Evolutionary conservation across 371 early-diverging fungal species (phyloP), one percentile per base, ranked within the genome.

Genomic region (Haplosporangium sp.): DNA sequence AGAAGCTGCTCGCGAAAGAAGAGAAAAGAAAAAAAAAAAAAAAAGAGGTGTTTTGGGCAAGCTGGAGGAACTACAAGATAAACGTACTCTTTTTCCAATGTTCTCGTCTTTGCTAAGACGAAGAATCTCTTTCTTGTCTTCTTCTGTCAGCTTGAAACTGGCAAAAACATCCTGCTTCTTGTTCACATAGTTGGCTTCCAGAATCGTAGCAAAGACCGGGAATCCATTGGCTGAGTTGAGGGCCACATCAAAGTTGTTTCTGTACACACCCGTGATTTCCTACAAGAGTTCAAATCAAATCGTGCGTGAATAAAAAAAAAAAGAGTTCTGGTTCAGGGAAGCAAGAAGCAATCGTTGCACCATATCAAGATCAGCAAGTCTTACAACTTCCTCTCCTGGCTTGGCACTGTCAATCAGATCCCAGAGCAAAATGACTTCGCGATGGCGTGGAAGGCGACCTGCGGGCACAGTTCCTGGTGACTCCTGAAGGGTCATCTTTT

Each of bases 401-500:
- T 97, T 92, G 40, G 95, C 99, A 56, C 87, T 89, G 86, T 99
- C 99, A 62, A 99, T 97, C 60, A 99, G 88, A 84, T 99, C 99
- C 94, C 96, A 95, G 55, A 97, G 84, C 68, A 99, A 86, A 56
- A 99, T 91, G 2, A 99, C 95, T 68, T 99, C 99, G 52, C 96
- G 91, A 66, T 94, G 94, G 42, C 99, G 91, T 47, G 99, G 99
- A 45, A 99, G 86, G 66, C 98, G 93, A 66, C 99, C 99, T 0
- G 99, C 93, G 5, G 98, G 99, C 10, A 99, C 98, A 0, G 96
- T 94, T 2, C 99, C 99, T 18, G 99, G 99, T 5, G 95, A 92
- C 84, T 99, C 99, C 79, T 99, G 99, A 46, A 99, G 85, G 0
- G 99, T 98, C 70, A 99, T 82, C 56, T 96, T 95, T 87, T 99